Conservation (phyloP, 2,329 filamentous ascomycete genomes). For the Xylariaceae sp. region DNA sequence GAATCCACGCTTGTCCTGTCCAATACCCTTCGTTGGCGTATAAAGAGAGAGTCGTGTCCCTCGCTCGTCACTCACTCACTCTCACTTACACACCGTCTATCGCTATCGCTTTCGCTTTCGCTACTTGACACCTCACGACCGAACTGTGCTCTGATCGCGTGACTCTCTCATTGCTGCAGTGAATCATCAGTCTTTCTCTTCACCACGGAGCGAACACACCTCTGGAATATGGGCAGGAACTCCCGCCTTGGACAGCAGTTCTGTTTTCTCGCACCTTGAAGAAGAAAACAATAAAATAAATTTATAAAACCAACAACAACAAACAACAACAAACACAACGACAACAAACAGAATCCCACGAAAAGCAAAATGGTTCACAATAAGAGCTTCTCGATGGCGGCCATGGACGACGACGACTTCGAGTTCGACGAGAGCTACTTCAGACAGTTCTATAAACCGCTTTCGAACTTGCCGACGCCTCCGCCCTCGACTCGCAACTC, state of each 20-base stretch:
- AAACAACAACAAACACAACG: background rate
- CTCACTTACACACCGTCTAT: constrained; percentile 9
- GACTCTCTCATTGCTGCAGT: constrained; percentile 18
- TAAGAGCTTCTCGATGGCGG: constrained; percentile 30
- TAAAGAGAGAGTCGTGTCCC: constrained; percentile 9
- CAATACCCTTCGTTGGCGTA: background rate
- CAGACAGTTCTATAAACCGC: constrained; percentile 55
- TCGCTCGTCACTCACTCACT: constrained; percentile 5
- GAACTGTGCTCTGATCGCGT: constrained; percentile 22
- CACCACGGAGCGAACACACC: constrained; percentile 6
- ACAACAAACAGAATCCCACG: background rate
- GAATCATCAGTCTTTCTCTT: background rate
- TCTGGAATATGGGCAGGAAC: constrained; percentile 28
- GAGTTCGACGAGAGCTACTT: constrained; percentile 52
- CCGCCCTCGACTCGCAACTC: constrained; percentile 50
- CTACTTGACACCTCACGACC: background rate
- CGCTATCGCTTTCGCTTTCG: background rate
- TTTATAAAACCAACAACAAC: background rate
- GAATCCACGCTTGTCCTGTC: background rate
- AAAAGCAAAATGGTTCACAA: constrained; percentile 30
- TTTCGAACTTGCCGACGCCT: constrained; percentile 64
- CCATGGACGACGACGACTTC: constrained; percentile 39
- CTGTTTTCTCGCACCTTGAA: constrained; percentile 26
- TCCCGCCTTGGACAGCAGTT: constrained; percentile 15
- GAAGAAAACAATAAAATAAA: constrained; percentile 6